Evolutionary conservation across 2,329 filamentous ascomycete species (phyloP), one percentile per base, ranked within the genome.

Genomic region (Fusarium beomiforme): DNA sequence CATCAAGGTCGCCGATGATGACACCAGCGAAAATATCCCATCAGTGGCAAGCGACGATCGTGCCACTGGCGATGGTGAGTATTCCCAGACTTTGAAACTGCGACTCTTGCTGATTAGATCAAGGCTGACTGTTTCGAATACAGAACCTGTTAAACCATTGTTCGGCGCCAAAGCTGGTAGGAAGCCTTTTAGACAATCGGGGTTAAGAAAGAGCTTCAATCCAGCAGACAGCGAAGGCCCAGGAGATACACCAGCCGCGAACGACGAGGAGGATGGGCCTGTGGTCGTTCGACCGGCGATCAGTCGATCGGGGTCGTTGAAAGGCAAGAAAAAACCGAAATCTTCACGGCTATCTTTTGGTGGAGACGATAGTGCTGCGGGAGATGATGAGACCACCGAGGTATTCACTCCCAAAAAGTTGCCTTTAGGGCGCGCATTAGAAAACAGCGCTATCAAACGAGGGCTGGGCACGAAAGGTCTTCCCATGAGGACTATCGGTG

Each of bases 321-420:
- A 85, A 59, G 88, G 90, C 63, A 95, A 94, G 79, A 93, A 93
- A 77, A 91, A 92, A 7, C 46, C 69, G 2, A 73, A 84, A 4
- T 80, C 83, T 6, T 86, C 93, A 5, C 89, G 92, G 10, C 85
- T 97, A 24, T 97, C 94, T 0, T 97, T 97, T 78, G 93, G 91
- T 0, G 87, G 88, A 1, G 86, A 86, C 13, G 85, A 85, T 21
- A 69, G 65, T 5, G 85, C 86, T 64, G 84, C 84, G 9, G 87
- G 86, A 33, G 84, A 86, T 50, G 88, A 85, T 9, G 86, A 87
- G 0, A 72, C 79, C 3, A 64, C 71, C 13, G 86, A 88, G 54
- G 82, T 88, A 0, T 85, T 89, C 41, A 88, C 88, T 0, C 88
- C 90, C 0, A 93, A 91, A 78, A 94, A 90, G 79, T 88, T 90